phyloP scores from a whole-genome alignment of 2,329 filamentous ascomycete genomes.

The Coleophoma crateriformis region DNA sequence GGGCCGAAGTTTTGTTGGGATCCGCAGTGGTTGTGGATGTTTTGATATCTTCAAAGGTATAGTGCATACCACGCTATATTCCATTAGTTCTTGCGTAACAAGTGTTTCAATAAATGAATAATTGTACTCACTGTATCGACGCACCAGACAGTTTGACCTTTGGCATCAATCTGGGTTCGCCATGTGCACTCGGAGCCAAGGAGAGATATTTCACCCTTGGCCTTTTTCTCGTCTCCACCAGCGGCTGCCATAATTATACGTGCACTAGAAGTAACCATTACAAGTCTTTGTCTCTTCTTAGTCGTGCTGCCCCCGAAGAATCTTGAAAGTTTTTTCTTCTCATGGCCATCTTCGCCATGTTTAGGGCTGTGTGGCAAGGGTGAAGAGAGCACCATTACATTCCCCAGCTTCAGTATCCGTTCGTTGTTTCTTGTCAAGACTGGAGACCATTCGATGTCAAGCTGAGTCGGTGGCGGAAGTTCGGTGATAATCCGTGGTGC shows the following conservation, averaged over 20 bases:
- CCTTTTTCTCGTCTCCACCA: conserved; percentile 91
- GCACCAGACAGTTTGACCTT: conserved; percentile 82
- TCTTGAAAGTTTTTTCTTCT: conserved; percentile 88
- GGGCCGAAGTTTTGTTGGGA: conserved; percentile 61
- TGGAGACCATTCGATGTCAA: conserved; percentile 98
- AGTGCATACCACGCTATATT: conserved; percentile 71
- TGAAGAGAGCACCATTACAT: conserved; percentile 77
- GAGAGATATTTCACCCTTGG: conserved; percentile 88
- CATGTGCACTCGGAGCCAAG: conserved; percentile 70
- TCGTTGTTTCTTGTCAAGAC: conserved; percentile 89
- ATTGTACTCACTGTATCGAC: conserved; percentile 86
- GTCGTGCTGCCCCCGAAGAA: conserved; percentile 90
- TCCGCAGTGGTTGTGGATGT: conserved; percentile 54
- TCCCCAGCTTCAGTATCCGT: conserved; percentile 88
- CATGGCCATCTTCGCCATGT: conserved; percentile 67
- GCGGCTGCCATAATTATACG: conserved; percentile 86
- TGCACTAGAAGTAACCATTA: conserved; percentile 90
- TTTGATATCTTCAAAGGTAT: conserved; percentile 91
- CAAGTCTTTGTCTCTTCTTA: conserved; percentile 88
- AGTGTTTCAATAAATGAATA: background rate
- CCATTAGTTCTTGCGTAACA: conserved; percentile 4
- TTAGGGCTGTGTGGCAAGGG: conserved; percentile 71
- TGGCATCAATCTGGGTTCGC: conserved; percentile 77
- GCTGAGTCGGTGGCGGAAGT: conserved; percentile 88
- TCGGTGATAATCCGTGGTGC: conserved; percentile 87